Conservation (phyloP, 2,329 filamentous ascomycete genomes). For the Xylariaceae sp. region DNA sequence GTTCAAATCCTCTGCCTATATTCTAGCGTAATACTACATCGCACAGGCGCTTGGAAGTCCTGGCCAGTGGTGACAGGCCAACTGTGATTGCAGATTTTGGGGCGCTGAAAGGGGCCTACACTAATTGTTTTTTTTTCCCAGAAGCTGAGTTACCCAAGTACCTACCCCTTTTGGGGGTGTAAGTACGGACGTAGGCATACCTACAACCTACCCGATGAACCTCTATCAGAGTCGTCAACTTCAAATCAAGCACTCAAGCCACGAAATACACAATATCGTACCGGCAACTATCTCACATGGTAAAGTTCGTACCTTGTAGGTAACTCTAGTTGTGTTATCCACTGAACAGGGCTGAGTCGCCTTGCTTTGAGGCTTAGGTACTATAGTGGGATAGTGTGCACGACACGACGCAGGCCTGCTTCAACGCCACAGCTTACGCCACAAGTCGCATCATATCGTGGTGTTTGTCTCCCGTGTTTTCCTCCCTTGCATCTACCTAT, state of each 20-base stretch:
- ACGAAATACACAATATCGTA: neutral
- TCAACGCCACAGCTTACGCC: neutral
- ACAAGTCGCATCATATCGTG: neutral
- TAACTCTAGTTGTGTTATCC: too few species aligned
- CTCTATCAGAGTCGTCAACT: neutral
- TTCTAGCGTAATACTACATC: neutral
- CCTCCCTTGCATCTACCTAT: conserved; percentile 1
- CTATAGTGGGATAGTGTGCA: neutral
- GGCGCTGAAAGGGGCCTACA: conserved; percentile 15
- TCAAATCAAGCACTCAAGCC: neutral
- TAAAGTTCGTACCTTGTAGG: too few species aligned
- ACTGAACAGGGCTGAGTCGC: too few species aligned
- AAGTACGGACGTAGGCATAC: too few species aligned
- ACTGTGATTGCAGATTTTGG: conserved; percentile 11
- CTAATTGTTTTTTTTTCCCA: neutral
- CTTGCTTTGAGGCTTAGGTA: neutral
- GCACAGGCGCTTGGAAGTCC: neutral
- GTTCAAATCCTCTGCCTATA: conserved; percentile 2
- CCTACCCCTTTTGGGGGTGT: neutral
- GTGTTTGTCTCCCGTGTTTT: neutral
- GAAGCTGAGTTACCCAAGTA: conserved; percentile 12
- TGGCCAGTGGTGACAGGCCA: conserved; percentile 13
- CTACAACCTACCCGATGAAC: too few species aligned
- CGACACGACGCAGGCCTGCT: too few species aligned
- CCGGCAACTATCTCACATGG: too few species aligned